Evolutionary conservation across 2,329 filamentous ascomycete species (phyloP).

Genomic region (Aspergillus chevalieri): DNA sequence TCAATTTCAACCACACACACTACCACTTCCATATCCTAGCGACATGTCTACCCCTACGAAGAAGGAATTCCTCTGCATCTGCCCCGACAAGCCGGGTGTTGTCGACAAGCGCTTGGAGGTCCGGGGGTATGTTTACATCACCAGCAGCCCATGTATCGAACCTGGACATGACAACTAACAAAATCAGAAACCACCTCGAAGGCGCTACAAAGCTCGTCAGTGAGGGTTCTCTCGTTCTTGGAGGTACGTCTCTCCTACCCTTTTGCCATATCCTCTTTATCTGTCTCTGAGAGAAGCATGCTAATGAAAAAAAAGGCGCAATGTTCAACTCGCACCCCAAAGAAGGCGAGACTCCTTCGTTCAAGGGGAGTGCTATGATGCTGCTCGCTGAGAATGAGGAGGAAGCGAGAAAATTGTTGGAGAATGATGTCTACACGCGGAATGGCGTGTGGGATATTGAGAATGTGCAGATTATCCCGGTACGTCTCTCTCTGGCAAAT

Average conservation of each 20-base stretch:
- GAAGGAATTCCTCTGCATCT: constrained; percentile 62
- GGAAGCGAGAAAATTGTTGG: constrained; percentile 61
- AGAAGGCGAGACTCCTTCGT: constrained; percentile 56
- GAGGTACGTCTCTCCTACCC: constrained; percentile 45
- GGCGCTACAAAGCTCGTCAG: constrained; percentile 49
- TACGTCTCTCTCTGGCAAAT: constrained; percentile 16
- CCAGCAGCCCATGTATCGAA: no score
- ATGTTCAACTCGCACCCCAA: constrained; percentile 60
- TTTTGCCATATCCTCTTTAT: not conserved
- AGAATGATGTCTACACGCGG: constrained; percentile 65
- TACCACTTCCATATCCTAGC: constrained; percentile 3
- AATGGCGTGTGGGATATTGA: constrained; percentile 75
- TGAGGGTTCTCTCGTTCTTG: constrained; percentile 56
- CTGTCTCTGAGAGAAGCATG: not conserved
- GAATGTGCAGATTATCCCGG: constrained; percentile 47
- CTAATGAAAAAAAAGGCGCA: constrained; percentile 47
- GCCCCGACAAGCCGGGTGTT: constrained; percentile 60
- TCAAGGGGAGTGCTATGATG: constrained; percentile 68
- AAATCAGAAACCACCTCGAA: constrained; percentile 49
- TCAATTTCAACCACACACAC: not conserved
- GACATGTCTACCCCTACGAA: constrained; percentile 31
- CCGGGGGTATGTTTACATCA: constrained; percentile 20
- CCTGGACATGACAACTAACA: no score
- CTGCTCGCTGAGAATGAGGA: constrained; percentile 61
- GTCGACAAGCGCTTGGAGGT: constrained; percentile 56